Conservation (phyloP, 805 yeast genomes). For the Danielia oregonensis region DNA sequence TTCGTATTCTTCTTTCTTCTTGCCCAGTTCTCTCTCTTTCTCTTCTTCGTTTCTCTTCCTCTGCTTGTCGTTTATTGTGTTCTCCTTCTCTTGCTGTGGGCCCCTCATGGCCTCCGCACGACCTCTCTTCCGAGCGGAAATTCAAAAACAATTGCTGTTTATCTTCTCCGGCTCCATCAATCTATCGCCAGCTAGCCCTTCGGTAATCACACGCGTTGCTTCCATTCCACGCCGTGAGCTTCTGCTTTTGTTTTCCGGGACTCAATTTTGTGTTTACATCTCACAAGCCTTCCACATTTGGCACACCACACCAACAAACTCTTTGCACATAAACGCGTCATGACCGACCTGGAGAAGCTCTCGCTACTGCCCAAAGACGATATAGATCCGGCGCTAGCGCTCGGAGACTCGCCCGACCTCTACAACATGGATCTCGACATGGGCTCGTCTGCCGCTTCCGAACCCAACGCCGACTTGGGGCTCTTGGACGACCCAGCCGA, state of each 20-base stretch:
- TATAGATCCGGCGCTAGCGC: neutral
- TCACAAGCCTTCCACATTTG: too few species aligned
- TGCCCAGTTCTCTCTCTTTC: too few species aligned
- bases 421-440: slow-evolving; percentile 10
- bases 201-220: neutral
- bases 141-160: slow-evolving; percentile 1
- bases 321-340: too few species aligned
- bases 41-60: too few species aligned
- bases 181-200: too few species aligned
- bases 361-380: slow-evolving; percentile 10
- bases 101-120: slow-evolving; percentile 2
- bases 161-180: neutral
- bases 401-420: neutral
- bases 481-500: slow-evolving; percentile 1
- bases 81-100: too few species aligned
- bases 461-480: slow-evolving; percentile 2
- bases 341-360: slow-evolving; percentile 11
- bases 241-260: too few species aligned
- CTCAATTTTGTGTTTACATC: neutral
- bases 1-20: too few species aligned
- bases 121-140: slow-evolving; percentile 2
- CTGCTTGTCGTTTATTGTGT: too few species aligned
- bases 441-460: slow-evolving; percentile 1
- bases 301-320: too few species aligned
- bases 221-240: neutral